Base-by-base conservation (phyloP, 1,284 basidiomycete genomes). In the Ustilago esculenta region DNA sequence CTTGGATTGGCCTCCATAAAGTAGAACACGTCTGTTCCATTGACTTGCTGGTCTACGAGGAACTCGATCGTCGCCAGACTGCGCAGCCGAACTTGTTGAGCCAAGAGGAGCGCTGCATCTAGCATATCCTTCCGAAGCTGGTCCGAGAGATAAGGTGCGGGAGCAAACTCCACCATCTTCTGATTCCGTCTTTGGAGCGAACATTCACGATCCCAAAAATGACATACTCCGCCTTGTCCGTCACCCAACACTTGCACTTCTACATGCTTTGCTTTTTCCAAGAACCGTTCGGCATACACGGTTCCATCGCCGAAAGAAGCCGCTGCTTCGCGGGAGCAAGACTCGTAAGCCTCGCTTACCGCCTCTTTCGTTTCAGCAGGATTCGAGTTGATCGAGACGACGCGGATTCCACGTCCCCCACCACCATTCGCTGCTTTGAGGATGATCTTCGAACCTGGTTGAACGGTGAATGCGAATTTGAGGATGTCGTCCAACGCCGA, bases 1-100 rank as follows among this genome's bases (percentile, higher is more conserved):
- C 73, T 39, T 18, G 73, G 73, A 25, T 75, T 75, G 7, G 53
- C 63, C 33, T 75, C 73, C 48, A 75, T 63, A 24, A 75, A 73
- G 45, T 42, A 71, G 29, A 67, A 72, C 3, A 18, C 24, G 9
- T 42, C 23, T n/a, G n/a, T n/a, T n/a, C n/a, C n/a, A n/a, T n/a
- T n/a, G n/a, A n/a, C n/a, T n/a, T n/a, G n/a, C n/a, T n/a, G n/a
- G n/a, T n/a, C 57, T 21, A 72, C 58, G 7, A 75, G 56, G 15
- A 72, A 70, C 35, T 75, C 70, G 41, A 69, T 48, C 4, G 73
- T 75, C 1, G 59, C 59, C 23, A 72, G 25, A 23, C 52, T 67
- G 4, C 50, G 37, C 33, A 64, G 42, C 20, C 34, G 20, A 1
- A 52, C 67, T 20, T 20, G 37, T 5, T 15, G 20, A 1, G 42